Evolutionary conservation across 225 moss, liverwort and hornwort genomes (phyloP), one percentile per base, ranked within the genome.

Genomic region (Polytrichum formosum): DNA sequence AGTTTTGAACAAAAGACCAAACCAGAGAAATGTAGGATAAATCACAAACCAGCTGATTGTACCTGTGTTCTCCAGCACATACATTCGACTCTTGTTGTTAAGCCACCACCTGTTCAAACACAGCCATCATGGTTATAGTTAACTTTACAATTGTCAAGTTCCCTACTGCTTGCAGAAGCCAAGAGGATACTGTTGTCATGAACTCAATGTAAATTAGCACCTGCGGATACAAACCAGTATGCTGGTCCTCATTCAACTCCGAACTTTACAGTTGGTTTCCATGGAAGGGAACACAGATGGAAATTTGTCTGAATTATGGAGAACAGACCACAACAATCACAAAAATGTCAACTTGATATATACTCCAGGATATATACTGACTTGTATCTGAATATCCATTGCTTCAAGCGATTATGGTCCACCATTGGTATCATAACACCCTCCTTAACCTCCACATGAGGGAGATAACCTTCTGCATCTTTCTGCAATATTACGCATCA

Each of bases 91-190:
- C 5, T 59, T 59, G 59, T 59, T 59, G 59, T 59, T 59, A 23
- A 59, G n/a, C 59, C 59, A 59, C 59, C 59, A 59, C 59, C 59
- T 59, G 59, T 20, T 19, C 59, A 59, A 59, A 59, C 59, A 59
- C 6, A 59, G 59, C 35, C 35, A 35, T 9, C 70, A n/a, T 56
- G 21, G 21, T 56, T 19, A 55, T 55, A 35, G 9, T 9, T 8
- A 35, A 35, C 35, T 35, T 35, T 9, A 35, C 35, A 35, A 35
- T 35, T 35, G 35, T 35, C 6, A 29, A 29, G 29, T 29, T 29
- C 29, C 29, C 29, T 29, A 29, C 29, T 29, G 29, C 35, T 33
- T 33, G 33, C 33, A 33, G 33, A 33, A 33, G 33, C 33, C 1
- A 33, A 35, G 9, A 35, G 35, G 35, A 9, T 8, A 35, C 35